Evolutionary conservation across 768 basidiomycete genomes (phyloP).

Genomic region (Agrocybe pediades): DNA sequence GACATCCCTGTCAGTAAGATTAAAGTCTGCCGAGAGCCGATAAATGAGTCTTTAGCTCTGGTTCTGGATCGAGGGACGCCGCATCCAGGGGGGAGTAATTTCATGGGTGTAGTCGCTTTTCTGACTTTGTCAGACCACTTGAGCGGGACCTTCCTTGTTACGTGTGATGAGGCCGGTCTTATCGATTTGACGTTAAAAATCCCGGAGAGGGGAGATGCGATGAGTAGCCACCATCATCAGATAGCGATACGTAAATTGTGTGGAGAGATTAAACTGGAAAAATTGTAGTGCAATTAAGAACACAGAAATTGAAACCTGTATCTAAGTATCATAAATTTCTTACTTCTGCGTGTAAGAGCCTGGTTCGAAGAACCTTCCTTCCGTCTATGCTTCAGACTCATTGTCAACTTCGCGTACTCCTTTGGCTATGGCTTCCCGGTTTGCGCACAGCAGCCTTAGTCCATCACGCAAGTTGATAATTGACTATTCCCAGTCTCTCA

Average conservation of each 20-base stretch:
- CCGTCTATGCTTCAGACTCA: no score
- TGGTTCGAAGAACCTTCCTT: no score
- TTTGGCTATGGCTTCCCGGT: no score
- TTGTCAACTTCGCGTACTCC: no score
- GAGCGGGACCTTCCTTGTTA: constrained; percentile 5
- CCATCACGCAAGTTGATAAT: no score
- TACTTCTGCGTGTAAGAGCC: no score
- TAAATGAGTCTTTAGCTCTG: neutral
- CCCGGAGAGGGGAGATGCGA: constrained; percentile 8
- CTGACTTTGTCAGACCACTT: constrained; percentile 5
- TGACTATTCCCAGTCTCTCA: no score
- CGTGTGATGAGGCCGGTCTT: neutral
- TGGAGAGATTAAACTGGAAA: neutral
- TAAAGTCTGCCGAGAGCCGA: neutral
- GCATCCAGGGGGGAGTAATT: no score
- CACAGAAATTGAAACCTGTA: no score
- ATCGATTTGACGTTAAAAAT: constrained; percentile 4
- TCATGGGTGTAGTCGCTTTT: neutral
- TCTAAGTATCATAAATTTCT: no score
- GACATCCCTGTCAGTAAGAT: neutral
- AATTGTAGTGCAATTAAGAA: neutral
- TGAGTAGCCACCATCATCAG: neutral
- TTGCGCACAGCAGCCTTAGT: no score
- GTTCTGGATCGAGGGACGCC: no score
- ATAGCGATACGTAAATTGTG: neutral